Base-by-base conservation (phyloP, 345 rosid genomes). In the Pistacia integerrima region DNA sequence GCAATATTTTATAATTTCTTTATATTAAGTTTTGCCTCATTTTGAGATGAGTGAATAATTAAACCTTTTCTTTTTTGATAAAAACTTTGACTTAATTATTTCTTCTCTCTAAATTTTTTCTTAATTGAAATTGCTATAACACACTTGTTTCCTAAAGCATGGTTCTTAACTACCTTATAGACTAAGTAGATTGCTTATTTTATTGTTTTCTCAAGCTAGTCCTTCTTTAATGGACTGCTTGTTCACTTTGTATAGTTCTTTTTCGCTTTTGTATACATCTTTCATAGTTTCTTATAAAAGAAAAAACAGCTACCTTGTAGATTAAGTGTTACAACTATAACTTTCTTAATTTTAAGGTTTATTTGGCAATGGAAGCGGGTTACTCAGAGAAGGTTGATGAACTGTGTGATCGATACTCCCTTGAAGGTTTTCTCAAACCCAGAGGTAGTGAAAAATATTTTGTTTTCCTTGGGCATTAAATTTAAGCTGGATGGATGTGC, bases 281-380 rank as follows among this genome's bases (percentile, higher is more conserved):
- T 30, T 2, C 33, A 30, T 30, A 30, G 33, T 30, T 30, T 30
- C 33, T 30, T 30, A 30, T 30, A 30, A 30, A 30, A 30, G 33
- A 30, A 30, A 30, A 30, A 30, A 30, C 33, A 30, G 18, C 33
- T 70, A 44, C n/a, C 18, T 55, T 52, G 41, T n/a, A n/a, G 58
- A 54, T 22, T 63, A 16, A 20, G 18, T 38, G 20, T 65, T 16
- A 30, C 33, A 30, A 41, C n/a, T 51, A 8, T 57, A 6, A 6
- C 33, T 64, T 56, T 67, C 67, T 22, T 25, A 38, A 61, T 67
- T 83, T 69, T 72, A 70, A 96, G 99, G 97, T 96, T 77, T 88
- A 88, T 87, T 80, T 95, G 89, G 99, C 99, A 69, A 87, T 93
- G 99, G 98, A 96, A 90, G 97, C 99, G 80, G 96, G 99, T 65